phyloP scores from a whole-genome alignment of 2,329 filamentous ascomycete genomes.

The Fusarium nanum region DNA sequence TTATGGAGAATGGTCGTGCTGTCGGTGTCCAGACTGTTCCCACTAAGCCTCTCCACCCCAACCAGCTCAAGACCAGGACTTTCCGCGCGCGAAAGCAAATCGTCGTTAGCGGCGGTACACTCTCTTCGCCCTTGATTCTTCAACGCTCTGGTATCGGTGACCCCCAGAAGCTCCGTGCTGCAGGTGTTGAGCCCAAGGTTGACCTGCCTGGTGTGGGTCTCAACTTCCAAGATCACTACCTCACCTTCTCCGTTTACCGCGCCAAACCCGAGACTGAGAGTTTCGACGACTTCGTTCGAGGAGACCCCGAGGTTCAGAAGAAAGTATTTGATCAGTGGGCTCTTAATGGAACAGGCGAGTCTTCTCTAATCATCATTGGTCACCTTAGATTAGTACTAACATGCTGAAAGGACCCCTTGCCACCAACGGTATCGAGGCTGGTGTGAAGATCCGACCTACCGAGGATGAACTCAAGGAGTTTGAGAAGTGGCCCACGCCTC shows the following conservation, averaged over 20 bases:
- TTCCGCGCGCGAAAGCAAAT: constrained; percentile 80
- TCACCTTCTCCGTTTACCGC: constrained; percentile 76
- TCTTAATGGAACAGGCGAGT: too few relatives aligned
- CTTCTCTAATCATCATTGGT: too few relatives aligned
- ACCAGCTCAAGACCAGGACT: constrained; percentile 61
- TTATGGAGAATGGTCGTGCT: constrained; percentile 77
- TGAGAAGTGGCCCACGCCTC: constrained; percentile 77
- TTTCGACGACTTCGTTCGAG: constrained; percentile 83
- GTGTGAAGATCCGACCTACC: constrained; percentile 80
- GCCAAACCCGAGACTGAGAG: constrained; percentile 81
- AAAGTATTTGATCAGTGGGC: fast-evolving
- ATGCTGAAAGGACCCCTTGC: constrained; percentile 68
- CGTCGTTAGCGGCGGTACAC: constrained; percentile 77
- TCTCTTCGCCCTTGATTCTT: constrained; percentile 79
- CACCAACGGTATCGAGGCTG: constrained; percentile 83
- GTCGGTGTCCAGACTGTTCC: constrained; percentile 77
- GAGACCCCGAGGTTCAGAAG: constrained; percentile 78
- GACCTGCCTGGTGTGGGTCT: constrained; percentile 79
- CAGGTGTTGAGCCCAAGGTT: constrained; percentile 75
- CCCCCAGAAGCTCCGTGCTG: constrained; percentile 75
- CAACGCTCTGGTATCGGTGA: constrained; percentile 80
- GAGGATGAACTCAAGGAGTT: constrained; percentile 75
- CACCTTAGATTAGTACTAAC: too few relatives aligned
- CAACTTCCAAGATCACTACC: constrained; percentile 82
- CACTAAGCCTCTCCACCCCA: constrained; percentile 74